Base-by-base conservation (phyloP, 164 flowering plant species). In the Malania oleifera region DNA sequence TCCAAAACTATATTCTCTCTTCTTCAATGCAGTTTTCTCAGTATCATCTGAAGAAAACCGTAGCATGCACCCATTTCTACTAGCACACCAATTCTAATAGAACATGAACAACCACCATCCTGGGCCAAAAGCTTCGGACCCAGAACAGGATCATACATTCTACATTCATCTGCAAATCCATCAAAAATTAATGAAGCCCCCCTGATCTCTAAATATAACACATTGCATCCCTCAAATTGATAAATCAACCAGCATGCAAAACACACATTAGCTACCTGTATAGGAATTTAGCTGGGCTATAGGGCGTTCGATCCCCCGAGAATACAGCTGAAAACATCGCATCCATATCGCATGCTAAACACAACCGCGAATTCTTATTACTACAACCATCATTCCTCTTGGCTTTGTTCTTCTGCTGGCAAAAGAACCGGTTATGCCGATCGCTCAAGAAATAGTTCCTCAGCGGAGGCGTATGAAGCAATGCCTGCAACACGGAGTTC, bases 401-500 rank as follows among this genome's bases (percentile, higher is more conserved):
- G 11, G 24, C 51, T 45, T 38, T 59, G 13, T 37, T 28, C 17
- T 74, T 77, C 72, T 67, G 74, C 75, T 81, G 86, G 52, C 98
- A 91, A 29, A 63, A 67, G 20, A 72, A 75, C 1, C 86, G 64
- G 31, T 88, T 87, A 47, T 91, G 96, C 29, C 86, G 70, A 68
- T 88, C 96, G 55, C 95, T 85, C 60, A 91, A 47, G 73, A 91
- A 91, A 56, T 82, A 91, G 64, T 86, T 87, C 69, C 96, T 66
- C 63, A 92, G 52, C 1, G 96, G 98, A 26, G 96, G 95, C 1
- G 96, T 82, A 45, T 89, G 98, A 10, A 92, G 77, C 75, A 92
- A 73, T 3, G 95, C 98, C 61, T 92, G 98, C 64, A 92, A 65
- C 9, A 92, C 93, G 0, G 98, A 92, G 69, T 89, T 92, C 96